These are phyloP conservation scores for Cordyceps tenuipes DNA, from an alignment of 2,329 filamentous ascomycete species.

Conservation along the genomic window DNA sequence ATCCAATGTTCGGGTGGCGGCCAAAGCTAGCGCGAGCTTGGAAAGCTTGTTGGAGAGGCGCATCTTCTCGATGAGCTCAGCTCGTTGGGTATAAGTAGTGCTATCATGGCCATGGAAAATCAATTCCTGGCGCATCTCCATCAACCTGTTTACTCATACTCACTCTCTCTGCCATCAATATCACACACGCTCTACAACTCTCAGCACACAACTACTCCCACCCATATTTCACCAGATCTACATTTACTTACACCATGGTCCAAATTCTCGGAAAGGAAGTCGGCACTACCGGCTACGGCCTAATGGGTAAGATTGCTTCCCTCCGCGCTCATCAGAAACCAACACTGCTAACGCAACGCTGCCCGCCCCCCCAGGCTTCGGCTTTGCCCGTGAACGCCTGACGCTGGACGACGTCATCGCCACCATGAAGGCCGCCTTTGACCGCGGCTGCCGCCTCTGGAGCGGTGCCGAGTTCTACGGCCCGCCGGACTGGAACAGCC, in stretches of 20 bases:
- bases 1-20: background rate
- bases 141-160: background rate
- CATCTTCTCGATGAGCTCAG: background rate
- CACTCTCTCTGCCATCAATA: background rate
- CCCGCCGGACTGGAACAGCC: slow-evolving; percentile 45
- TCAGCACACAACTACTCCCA: too few relatives aligned
- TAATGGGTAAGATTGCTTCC: slow-evolving; percentile 37
- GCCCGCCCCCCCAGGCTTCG: background rate
- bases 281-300: slow-evolving; percentile 43
- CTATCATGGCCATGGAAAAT: background rate
- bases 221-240: background rate
- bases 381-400: background rate
- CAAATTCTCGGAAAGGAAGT: slow-evolving; percentile 35
- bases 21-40: background rate
- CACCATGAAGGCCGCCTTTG: slow-evolving; percentile 46
- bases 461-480: slow-evolving; percentile 62
- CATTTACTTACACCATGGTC: slow-evolving; percentile 18
- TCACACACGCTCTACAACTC: background rate
- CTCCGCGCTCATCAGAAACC: background rate
- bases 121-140: background rate
- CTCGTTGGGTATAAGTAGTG: background rate
- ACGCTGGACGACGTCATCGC: slow-evolving; percentile 42
- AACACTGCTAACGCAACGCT: background rate
- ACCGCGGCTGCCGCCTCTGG: slow-evolving; percentile 42
- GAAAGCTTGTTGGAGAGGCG: background rate